Evolutionary conservation across 192 early-diverging fungal genomes (phyloP), one percentile per base, ranked within the genome.

Genomic region (Dissophora ornata): DNA sequence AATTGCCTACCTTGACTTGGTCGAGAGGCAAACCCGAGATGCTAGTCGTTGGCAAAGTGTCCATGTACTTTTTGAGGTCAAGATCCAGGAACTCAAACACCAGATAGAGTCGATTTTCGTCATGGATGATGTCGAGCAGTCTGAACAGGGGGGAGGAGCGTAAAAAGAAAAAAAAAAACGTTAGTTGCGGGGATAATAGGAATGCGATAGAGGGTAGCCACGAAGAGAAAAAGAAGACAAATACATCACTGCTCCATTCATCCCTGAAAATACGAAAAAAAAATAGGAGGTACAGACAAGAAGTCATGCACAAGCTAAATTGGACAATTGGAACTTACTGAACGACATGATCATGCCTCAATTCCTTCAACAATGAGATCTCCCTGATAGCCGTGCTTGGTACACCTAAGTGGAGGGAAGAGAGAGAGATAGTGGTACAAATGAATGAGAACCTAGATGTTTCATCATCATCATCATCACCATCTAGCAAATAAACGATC

Each of bases 21-120:
- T 81, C 45, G 6, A 63, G 34, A 50, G 63, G 63, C 24, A 82
- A 55, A 15, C 73, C 49, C 5, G 69, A 47, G 26, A 67, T 67
- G 29, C 51, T 57, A 2, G 71, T 75, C 8, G 45, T 62, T n/a
- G 70, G 71, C 1, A 71, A n/a, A 9, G 47, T 71, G 16, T 79
- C 81, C 65, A 82, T 64, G 36, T 70, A 82, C 44, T 62, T 69
- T 60, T 71, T 82, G 11, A 82, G 56, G 51, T 83, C 98, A 26
- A 97, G 81, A 75, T 99, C 97, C 55, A 96, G 78, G 66, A 90
- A 99, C 78, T 99, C 98, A 81, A 99, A 97, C 2, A 98, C 94
- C 25, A 99, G 82, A 71, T 93, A 97, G 16, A 99, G 87, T 68
- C 94, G 93, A 22, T 85, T 84, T 28, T 96, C 95, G 40, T 87